Base-by-base conservation (phyloP, 805 yeast species). In the Diddensiella transvaalensis region DNA sequence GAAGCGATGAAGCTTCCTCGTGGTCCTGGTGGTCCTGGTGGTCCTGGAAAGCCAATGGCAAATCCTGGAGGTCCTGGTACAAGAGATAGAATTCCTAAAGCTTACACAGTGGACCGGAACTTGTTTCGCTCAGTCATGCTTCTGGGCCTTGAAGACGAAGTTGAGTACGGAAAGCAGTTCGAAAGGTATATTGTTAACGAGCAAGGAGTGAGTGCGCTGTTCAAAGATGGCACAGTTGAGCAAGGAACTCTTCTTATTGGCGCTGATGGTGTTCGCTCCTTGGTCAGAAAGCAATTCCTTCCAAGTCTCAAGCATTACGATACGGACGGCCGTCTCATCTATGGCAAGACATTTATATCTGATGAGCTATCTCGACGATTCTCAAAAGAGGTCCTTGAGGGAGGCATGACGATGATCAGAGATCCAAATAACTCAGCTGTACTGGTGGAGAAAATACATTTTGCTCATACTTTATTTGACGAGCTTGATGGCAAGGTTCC, bases 31-130 rank as follows among this genome's bases (percentile, higher is more conserved):
- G 11, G 11, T 13, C 11, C 11, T 8, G 13, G 32, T 8, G 32
- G 32, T 13, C 32, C 32, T 26, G n/a, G n/a, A n/a, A n/a, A n/a
- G n/a, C n/a, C n/a, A n/a, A n/a, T n/a, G n/a, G n/a, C n/a, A n/a
- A n/a, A n/a, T n/a, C 32, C 32, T 26, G 11, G 32, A 8, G 32
- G 8, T 8, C 11, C 8, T 26, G 32, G 32, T 8, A n/a, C n/a
- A n/a, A n/a, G n/a, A n/a, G n/a, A n/a, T n/a, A n/a, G n/a, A n/a
- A n/a, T n/a, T n/a, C n/a, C n/a, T n/a, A 26, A 26, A 13, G 32
- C 42, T 10, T 39, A 19, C 23, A 39, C 42, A 11, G 42, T 39
- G 15, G 42, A 39, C n/a, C 42, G 42, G 6, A 18, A 15, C 10
- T 8, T 21, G 17, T 17, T 39, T 10, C 23, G 42, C 6, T n/a